Evolutionary conservation across 2,329 filamentous ascomycete genomes (phyloP), one percentile per base, ranked within the genome.

Genomic region (Epicoccum nigrum): DNA sequence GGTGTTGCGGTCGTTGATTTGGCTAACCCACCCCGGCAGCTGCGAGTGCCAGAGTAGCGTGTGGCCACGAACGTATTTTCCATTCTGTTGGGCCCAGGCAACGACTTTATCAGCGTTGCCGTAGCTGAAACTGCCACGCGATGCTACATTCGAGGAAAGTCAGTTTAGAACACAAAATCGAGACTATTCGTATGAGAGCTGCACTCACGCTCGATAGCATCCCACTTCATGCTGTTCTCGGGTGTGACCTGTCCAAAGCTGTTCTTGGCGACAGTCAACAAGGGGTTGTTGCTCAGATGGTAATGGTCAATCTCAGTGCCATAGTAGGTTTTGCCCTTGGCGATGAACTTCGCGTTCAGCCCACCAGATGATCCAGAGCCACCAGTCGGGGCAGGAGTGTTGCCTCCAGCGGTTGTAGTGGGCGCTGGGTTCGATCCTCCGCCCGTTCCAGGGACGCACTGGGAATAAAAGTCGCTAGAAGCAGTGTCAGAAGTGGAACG

Each of bases 171-270:
- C 12, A 11, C 13, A 6, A 7, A 11, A 13, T n/a, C 2, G 13
- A 30, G 13, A 30, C 12, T 13, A 12, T 4, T 30, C 5, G 13
- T 11, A 9, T 30, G 28, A 4, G 28, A 12, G 4, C 7, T 9
- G 8, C 3, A 30, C 28, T 70, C 68, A 51, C 72, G 62, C 68
- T 87, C 76, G 21, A 77, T 77, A 32, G 80, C 72, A 60, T 87
- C 83, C 86, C 86, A 89, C 71, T 89, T 89, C 82, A 88, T 86
- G 64, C 79, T 83, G 27, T 89, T 89, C 76, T 89, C 86, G 1
- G 82, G 80, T 0, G 86, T 87, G 31, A 89, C 74, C 66, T 84
- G 81, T 35, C 86, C 85, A 56, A 88, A 88, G 71, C 87, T 77
- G 39, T 79, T 76, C 62, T 81, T 80, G 70, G 89, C 83, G 63